Conservation (phyloP, 1,284 basidiomycete species). For the Thecaphora frezii region DNA sequence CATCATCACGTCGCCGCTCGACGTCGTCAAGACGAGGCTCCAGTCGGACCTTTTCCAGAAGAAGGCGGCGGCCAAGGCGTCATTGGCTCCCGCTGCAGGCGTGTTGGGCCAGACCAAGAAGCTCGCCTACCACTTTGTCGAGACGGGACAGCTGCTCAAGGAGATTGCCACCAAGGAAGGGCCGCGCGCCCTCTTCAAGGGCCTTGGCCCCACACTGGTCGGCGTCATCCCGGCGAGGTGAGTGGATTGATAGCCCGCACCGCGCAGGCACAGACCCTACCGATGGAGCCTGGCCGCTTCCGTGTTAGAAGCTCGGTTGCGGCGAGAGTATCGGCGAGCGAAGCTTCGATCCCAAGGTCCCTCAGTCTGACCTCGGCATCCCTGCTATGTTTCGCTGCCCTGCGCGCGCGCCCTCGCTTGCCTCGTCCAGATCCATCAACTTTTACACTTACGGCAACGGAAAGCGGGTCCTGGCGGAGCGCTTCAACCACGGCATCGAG, state of each 20-base stretch:
- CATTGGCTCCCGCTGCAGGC: slow-evolving; percentile 11
- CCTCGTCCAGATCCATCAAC: slow-evolving; percentile 81
- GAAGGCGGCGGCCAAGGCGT: slow-evolving; percentile 60
- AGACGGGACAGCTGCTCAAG: slow-evolving; percentile 80
- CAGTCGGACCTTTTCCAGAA: slow-evolving; percentile 85
- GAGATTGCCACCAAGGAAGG: slow-evolving; percentile 73
- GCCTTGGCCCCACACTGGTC: slow-evolving; percentile 88
- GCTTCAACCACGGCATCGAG: slow-evolving; percentile 78
- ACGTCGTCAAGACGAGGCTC: slow-evolving; percentile 95
- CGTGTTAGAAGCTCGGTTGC: too few relatives aligned
- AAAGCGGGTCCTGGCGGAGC: slow-evolving; percentile 82
- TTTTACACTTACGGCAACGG: slow-evolving; percentile 98
- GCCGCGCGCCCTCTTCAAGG: slow-evolving; percentile 85
- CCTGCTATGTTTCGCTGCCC: slow-evolving; percentile 62
- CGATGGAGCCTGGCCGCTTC: too few relatives aligned
- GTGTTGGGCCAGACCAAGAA: slow-evolving; percentile 62
- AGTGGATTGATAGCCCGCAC: background rate
- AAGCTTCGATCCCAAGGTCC: too few relatives aligned
- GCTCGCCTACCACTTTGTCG: slow-evolving; percentile 87
- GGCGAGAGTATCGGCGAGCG: too few relatives aligned
- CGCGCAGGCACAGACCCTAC: too few relatives aligned
- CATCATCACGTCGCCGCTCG: slow-evolving; percentile 92
- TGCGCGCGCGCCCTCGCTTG: slow-evolving; percentile 15
- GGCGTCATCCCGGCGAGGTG: slow-evolving; percentile 81
- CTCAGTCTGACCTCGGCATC: too few relatives aligned